Conservation (phyloP, 208 protist genomes). For the Angomonas deanei region DNA sequence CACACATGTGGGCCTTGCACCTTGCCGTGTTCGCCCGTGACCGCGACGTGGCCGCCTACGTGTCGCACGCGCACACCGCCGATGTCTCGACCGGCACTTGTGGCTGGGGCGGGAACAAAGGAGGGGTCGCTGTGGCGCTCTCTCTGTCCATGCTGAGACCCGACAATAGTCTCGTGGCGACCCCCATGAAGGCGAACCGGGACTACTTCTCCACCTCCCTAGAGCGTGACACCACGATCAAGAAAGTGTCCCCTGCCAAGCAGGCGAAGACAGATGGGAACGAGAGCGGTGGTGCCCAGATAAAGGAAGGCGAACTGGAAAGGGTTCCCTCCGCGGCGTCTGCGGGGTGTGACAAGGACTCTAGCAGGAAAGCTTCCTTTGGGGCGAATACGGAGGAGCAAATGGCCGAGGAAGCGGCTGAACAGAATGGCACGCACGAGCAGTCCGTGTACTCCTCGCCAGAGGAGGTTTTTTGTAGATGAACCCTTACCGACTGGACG, state of each 20-base stretch:
- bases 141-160: slow-evolving; percentile 40
- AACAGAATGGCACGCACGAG: no score
- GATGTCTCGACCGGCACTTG: slow-evolving; percentile 47
- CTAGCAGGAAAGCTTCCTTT: not conserved
- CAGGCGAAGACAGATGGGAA: no score
- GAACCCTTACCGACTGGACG: no score
- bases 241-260: no score
- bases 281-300: no score
- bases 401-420: no score
- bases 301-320: no score
- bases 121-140: slow-evolving; percentile 80
- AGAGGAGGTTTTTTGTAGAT: no score
- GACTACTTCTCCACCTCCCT: slow-evolving; percentile 6
- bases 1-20: slow-evolving; percentile 76
- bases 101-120: slow-evolving; percentile 90
- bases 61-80: slow-evolving; percentile 35
- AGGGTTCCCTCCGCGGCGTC: no score
- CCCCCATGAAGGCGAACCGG: slow-evolving; percentile 4
- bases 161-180: slow-evolving; percentile 1
- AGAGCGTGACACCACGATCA: no score
- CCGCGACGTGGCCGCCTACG: slow-evolving; percentile 55
- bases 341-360: no score
- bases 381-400: not conserved
- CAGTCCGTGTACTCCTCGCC: not conserved
- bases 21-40: slow-evolving; percentile 73